Conservation (phyloP, 345 rosid genomes). For the Pistacia integerrima region DNA sequence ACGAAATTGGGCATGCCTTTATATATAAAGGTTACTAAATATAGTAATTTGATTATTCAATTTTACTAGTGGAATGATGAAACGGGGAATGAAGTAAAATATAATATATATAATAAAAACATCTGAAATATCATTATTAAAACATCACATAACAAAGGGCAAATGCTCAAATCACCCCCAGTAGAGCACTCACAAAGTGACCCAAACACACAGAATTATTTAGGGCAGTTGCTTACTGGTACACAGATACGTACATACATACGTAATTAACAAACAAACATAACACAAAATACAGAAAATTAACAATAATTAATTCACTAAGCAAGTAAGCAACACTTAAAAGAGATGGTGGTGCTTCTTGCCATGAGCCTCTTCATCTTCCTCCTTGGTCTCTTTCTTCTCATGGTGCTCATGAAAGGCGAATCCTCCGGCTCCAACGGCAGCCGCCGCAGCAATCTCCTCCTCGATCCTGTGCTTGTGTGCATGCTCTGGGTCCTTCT, state of each 20-base stretch:
- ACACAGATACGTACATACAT: no score
- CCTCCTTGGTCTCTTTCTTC: constrained; percentile 50
- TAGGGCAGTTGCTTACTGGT: background rate
- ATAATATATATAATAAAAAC: no score
- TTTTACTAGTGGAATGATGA: no score
- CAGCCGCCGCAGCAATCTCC: constrained; percentile 49
- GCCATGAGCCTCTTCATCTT: constrained; percentile 45
- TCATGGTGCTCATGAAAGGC: constrained; percentile 65
- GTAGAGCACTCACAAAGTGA: no score
- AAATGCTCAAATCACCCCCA: no score
- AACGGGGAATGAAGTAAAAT: no score
- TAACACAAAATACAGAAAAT: background rate
- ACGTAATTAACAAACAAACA: background rate
- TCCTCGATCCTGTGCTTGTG: constrained; percentile 64
- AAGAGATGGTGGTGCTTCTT: constrained; percentile 55
- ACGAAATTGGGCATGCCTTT: no score
- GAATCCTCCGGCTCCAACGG: constrained; percentile 49
- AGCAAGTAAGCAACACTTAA: background rate
- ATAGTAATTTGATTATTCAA: no score
- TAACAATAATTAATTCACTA: no score
- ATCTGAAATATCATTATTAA: no score
- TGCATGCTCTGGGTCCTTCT: constrained; percentile 63
- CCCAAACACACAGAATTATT: background rate
- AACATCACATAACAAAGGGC: no score
- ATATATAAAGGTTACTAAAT: no score